Conservation (phyloP, 73 alveolate genomes). For the Paramecium sonneborni region DNA sequence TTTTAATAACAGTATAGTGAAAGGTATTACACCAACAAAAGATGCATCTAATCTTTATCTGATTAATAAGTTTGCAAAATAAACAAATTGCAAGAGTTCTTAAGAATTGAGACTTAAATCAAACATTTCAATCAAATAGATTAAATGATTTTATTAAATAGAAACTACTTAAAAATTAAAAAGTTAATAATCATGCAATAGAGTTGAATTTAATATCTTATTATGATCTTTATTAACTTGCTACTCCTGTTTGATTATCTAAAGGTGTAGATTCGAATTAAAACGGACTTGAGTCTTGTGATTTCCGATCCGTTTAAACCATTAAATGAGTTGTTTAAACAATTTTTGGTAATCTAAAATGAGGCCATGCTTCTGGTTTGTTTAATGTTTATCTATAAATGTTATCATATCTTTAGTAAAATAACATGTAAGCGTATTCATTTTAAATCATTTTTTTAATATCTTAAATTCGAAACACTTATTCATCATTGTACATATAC, state of each 20-base stretch:
- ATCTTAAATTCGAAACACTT: conserved; percentile 54
- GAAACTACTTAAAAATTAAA: neutral
- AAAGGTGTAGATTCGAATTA: neutral
- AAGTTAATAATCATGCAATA: neutral
- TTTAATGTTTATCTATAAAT: conserved; percentile 15
- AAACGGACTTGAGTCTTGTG: neutral
- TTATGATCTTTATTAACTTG: neutral
- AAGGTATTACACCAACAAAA: conserved; percentile 53
- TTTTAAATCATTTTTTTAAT: conserved; percentile 59
- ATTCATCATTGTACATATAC: conserved; percentile 73
- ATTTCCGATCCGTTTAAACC: neutral
- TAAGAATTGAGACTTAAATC: conserved; percentile 1
- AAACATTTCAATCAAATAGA: neutral
- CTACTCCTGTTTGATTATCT: neutral
- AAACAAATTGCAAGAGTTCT: neutral
- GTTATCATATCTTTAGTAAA: conserved; percentile 65
- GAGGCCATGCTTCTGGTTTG: conserved; percentile 50
- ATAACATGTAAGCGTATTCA: conserved; percentile 73
- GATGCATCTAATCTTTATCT: conserved; percentile 33
- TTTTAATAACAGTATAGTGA: conserved; percentile 3
- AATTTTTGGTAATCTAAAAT: neutral
- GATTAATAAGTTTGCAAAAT: neutral
- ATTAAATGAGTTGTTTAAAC: neutral
- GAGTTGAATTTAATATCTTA: neutral
- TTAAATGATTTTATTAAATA: neutral